Conservation (phyloP, 2,329 filamentous ascomycete genomes). For the Aschersonia sp. region DNA sequence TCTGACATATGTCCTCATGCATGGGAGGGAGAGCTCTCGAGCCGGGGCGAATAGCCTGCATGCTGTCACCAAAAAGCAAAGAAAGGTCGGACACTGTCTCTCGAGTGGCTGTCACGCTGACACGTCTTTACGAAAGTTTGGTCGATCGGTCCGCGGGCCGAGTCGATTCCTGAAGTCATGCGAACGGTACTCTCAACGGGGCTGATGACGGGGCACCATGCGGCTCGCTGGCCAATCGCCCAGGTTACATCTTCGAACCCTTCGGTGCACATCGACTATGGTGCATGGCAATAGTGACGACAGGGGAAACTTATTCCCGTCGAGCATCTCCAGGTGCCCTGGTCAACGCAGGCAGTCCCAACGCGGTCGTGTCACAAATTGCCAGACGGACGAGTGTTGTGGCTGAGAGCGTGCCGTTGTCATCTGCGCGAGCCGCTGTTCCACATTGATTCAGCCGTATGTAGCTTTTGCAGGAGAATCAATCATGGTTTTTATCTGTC, state of each 20-base stretch:
- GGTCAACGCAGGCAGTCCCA: no score
- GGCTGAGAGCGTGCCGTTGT: no score
- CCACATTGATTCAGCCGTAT: no score
- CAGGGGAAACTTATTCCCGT: background rate
- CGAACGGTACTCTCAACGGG: no score
- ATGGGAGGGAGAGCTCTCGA: no score
- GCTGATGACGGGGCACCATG: background rate
- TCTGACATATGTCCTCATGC: background rate
- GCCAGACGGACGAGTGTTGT: no score
- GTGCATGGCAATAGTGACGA: background rate
- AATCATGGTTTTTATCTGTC: no score
- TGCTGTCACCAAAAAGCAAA: background rate
- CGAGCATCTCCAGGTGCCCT: background rate
- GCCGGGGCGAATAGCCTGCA: background rate
- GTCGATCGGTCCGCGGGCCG: background rate
- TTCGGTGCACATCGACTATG: no score
- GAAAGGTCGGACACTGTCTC: background rate
- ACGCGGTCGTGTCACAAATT: no score
- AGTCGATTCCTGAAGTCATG: background rate
- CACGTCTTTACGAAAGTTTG: background rate
- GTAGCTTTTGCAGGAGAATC: no score
- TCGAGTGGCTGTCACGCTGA: background rate
- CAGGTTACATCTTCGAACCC: background rate
- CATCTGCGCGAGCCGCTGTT: no score
- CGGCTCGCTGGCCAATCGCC: background rate